A percentile compares a stretch with the other conserved stretches of the same genome.
phyloP scores from a whole-genome alignment of 129 eudicot species.

The Erigeron canadensis region DNA sequence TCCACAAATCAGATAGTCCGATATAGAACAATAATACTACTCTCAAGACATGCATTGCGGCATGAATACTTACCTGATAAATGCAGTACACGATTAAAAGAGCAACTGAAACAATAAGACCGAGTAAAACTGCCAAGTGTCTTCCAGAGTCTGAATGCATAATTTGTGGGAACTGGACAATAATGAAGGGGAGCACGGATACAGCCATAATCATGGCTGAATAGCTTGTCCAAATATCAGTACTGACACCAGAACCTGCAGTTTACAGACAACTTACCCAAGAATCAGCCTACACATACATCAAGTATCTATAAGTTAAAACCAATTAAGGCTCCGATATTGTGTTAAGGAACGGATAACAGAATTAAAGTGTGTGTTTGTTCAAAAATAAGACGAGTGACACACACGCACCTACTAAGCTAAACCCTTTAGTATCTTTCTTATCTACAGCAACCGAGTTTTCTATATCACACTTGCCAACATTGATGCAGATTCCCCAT shows the following conservation, averaged over 20 bases:
- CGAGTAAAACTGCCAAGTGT: constrained; percentile 69
- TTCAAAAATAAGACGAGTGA: not conserved
- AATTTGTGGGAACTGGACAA: constrained; percentile 78
- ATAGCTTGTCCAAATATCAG: constrained; percentile 91
- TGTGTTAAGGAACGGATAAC: not conserved
- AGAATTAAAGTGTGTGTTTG: not conserved
- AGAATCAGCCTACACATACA: not conserved
- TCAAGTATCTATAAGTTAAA: not conserved
- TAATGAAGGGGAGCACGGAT: constrained; percentile 70
- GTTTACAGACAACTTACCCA: constrained; percentile 17
- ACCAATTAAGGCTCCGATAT: not conserved
- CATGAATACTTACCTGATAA: constrained; percentile 65
- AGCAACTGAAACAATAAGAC: constrained; percentile 56
- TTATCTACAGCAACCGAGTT: constrained; percentile 52
- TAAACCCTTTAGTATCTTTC: constrained; percentile 63
- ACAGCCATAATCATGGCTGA: constrained; percentile 79
- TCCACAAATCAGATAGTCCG: not conserved
- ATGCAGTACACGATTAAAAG: constrained; percentile 66
- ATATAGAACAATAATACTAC: constrained; percentile 10
- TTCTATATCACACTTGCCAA: constrained; percentile 83
- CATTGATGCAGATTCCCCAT: constrained; percentile 85
- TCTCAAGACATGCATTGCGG: constrained; percentile 7
- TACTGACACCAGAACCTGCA: constrained; percentile 85
- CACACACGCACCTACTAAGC: constrained; percentile 48
- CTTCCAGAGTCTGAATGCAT: constrained; percentile 70